Percentiles rank a stretch among this genome's conserved stretches.
Evolutionary conservation across 78 protist species (phyloP).

Genomic region (Cavenderia fasciculata): DNA sequence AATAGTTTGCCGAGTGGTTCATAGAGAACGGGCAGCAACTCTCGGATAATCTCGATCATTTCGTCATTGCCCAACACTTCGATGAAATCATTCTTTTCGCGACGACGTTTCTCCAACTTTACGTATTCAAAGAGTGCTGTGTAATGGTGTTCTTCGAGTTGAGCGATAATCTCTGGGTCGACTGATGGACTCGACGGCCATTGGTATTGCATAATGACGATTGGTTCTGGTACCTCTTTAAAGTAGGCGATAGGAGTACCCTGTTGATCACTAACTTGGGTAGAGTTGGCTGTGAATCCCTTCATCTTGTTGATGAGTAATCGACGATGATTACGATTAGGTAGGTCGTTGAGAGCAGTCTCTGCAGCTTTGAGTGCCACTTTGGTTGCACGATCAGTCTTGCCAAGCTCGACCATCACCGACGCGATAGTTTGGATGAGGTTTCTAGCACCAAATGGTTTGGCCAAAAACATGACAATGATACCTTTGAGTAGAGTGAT

Average conservation of each 20-base stretch:
- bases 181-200: constrained; percentile 61
- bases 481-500: constrained; percentile 55
- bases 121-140: constrained; percentile 60
- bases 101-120: constrained; percentile 45
- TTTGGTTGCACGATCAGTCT: constrained; percentile 27
- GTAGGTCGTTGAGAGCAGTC: neutral
- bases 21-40: constrained; percentile 59
- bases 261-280: neutral
- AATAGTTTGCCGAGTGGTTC: constrained; percentile 69
- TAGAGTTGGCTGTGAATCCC: neutral
- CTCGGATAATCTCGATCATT: constrained; percentile 64
- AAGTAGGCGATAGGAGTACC: constrained; percentile 13
- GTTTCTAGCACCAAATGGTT: constrained; percentile 69
- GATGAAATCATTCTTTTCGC: constrained; percentile 64
- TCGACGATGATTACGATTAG: neutral
- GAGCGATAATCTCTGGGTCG: constrained; percentile 6
- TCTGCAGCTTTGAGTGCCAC: constrained; percentile 23
- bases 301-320: constrained; percentile 24
- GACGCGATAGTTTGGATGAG: constrained; percentile 64
- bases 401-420: constrained; percentile 44
- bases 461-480: constrained; percentile 57
- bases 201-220: constrained; percentile 54
- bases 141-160: constrained; percentile 41
- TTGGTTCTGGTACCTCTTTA: constrained; percentile 34
- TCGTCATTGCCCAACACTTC: constrained; percentile 58